phyloP scores from a whole-genome alignment of 2,329 filamentous ascomycete species.

The Pseudogymnoascus sp. region DNA sequence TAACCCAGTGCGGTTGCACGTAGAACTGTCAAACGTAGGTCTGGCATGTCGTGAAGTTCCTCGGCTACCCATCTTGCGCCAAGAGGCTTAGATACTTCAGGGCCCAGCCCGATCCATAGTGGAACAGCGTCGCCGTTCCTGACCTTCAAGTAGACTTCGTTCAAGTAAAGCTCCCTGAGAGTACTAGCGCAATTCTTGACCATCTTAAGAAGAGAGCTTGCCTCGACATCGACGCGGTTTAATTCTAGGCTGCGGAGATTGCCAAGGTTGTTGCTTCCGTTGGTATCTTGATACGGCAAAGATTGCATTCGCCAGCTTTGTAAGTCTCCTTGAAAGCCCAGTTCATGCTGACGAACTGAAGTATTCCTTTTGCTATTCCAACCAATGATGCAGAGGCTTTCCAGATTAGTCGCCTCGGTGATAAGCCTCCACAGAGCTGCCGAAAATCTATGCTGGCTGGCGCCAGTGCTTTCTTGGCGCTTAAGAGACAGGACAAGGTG shows the following conservation, averaged over 20 bases:
- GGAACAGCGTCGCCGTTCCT: constrained; percentile 15
- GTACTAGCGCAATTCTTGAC: constrained; percentile 22
- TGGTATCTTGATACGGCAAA: constrained; percentile 20
- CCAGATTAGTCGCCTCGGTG: constrained; percentile 35
- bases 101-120: constrained; percentile 26
- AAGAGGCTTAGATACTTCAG: constrained; percentile 13
- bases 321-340: constrained; percentile 12
- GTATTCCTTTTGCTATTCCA: constrained; percentile 24
- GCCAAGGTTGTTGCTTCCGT: constrained; percentile 13
- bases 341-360: constrained; percentile 17
- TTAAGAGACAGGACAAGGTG: constrained; percentile 41
- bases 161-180: constrained; percentile 27
- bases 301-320: constrained; percentile 25
- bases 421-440: constrained; percentile 43
- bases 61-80: constrained; percentile 24
- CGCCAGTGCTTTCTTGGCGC: constrained; percentile 34
- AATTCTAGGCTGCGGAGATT: constrained; percentile 26
- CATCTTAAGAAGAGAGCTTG: constrained; percentile 20
- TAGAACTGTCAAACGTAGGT: constrained; percentile 23
- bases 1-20: constrained; percentile 28
- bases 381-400: constrained; percentile 42
- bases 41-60: constrained; percentile 20
- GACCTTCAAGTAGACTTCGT: constrained; percentile 28
- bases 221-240: constrained; percentile 26
- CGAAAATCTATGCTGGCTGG: constrained; percentile 33